Evolutionary conservation across 2,329 filamentous ascomycete genomes (phyloP), one percentile per base, ranked within the genome.

Genomic region (Hysterium pulicare): DNA sequence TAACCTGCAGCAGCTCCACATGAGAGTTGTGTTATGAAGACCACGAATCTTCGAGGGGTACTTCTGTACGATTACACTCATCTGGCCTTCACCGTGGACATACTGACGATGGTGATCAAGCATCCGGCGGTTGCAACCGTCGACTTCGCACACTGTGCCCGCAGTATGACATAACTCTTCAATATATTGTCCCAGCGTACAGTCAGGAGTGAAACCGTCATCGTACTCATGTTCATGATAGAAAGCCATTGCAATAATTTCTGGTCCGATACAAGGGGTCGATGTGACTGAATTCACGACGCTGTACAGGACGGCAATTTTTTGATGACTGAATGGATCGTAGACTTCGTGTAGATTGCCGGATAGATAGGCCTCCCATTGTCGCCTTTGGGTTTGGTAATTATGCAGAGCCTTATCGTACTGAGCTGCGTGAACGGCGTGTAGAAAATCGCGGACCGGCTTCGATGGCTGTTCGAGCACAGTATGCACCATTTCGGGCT

Each of bases 1-100:
- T 22, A 87, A 77, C 57, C 95, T 93, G 72, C 93, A 98, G 55
- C 86, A 89, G 52, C 89, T 97, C 94, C 94, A 98, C 89, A 98
- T 96, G 44, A 90, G 79, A 42, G 98, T 95, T 2, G 84, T 86
- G 50, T 87, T 81, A 62, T 80, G 77, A 67, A 83, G 69, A 1
- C 81, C 77, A 46, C 79, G 77, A 47, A 86, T 71, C 51, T 84
- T 82, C 26, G 81, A 77, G 33, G 83, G 75, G 49, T 83, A 83
- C 23, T 82, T 84, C 59, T 95, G 87, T 13, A 96, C 84, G 53
- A 95, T 88, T 8, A 97, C 82, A 6, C 90, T 95, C 54, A 98
- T 83, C 48, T 95, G 87, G 8, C 90, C 91, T 62, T 95, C 87
- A 21, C 93, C 94, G 57, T 98, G 93, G 1, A 98, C 94, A 59